phyloP scores from a whole-genome alignment of 495 filamentous ascomycete species.

The Chaetomium cochliodes region DNA sequence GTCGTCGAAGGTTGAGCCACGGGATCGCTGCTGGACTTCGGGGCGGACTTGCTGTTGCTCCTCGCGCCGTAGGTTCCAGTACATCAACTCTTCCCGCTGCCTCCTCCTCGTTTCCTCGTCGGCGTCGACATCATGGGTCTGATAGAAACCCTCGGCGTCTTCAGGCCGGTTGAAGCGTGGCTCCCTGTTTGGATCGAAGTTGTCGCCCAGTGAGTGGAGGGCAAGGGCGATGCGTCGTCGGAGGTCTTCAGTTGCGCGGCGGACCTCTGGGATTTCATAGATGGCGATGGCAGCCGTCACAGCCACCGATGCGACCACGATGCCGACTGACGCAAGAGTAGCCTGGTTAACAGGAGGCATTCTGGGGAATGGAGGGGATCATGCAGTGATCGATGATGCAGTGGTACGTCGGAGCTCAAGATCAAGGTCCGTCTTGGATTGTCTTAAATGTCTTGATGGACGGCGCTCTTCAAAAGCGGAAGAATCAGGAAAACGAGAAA shows the following conservation, averaged over 20 bases:
- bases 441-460: neutral
- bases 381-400: neutral
- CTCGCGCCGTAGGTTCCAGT: slow-evolving; percentile 55
- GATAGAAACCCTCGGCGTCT: slow-evolving; percentile 56
- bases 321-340: slow-evolving; percentile 60
- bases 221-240: slow-evolving; percentile 77
- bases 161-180: slow-evolving; percentile 58
- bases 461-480: neutral
- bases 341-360: slow-evolving; percentile 52
- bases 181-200: slow-evolving; percentile 59
- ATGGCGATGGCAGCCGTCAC: slow-evolving; percentile 80
- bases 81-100: slow-evolving; percentile 71
- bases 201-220: slow-evolving; percentile 74
- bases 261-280: slow-evolving; percentile 80
- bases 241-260: slow-evolving; percentile 70
- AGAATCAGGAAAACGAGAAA: neutral
- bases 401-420: neutral
- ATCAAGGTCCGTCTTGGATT: neutral
- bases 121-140: slow-evolving; percentile 58
- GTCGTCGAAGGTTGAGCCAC: slow-evolving; percentile 53
- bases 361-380: slow-evolving; percentile 7
- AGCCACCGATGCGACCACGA: slow-evolving; percentile 71
- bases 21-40: slow-evolving; percentile 23
- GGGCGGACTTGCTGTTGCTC: slow-evolving; percentile 35
- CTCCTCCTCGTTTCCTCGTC: slow-evolving; percentile 64